These are phyloP conservation scores for Pythium phragmitis DNA, from an alignment of 352 stramenopile species.

Conservation along the genomic window DNA sequence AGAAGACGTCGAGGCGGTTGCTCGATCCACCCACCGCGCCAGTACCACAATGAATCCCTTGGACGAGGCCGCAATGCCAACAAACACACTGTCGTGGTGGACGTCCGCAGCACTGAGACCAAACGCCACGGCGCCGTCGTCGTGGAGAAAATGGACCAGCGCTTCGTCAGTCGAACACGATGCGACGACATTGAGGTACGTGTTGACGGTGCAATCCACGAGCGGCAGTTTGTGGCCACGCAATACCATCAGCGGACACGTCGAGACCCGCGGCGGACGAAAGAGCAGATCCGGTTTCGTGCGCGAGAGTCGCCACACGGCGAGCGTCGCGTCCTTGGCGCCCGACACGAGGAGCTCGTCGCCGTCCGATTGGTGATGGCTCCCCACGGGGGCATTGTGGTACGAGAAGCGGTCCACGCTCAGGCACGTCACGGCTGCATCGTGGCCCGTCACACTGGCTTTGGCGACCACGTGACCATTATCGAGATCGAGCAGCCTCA, in stretches of 20 bases:
- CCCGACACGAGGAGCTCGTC: slow-evolving; percentile 78
- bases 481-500: slow-evolving; percentile 76
- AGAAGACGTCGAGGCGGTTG: slow-evolving; percentile 27
- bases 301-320: slow-evolving; percentile 70
- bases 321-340: slow-evolving; percentile 62
- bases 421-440: slow-evolving; percentile 67
- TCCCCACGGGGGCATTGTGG: slow-evolving; percentile 25
- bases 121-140: slow-evolving; percentile 72
- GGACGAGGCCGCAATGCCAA: slow-evolving; percentile 26
- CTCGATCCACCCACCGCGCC: slow-evolving; percentile 6
- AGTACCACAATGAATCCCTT: slow-evolving; percentile 65
- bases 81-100: slow-evolving; percentile 7
- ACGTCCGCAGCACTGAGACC: slow-evolving; percentile 20
- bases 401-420: slow-evolving; percentile 64
- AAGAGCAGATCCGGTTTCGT: slow-evolving; percentile 76
- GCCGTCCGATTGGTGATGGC: slow-evolving; percentile 44
- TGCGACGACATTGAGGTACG: slow-evolving; percentile 58
- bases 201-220: slow-evolving; percentile 64
- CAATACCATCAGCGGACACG: slow-evolving; percentile 58
- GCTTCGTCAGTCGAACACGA: slow-evolving; percentile 55
- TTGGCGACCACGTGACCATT: slow-evolving; percentile 82
- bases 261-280: slow-evolving; percentile 65
- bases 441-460: slow-evolving; percentile 76
- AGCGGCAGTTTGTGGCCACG: slow-evolving; percentile 55
- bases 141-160: slow-evolving; percentile 73